Conservation (phyloP, 768 basidiomycete genomes). For the Xerocomellus intermedius region DNA sequence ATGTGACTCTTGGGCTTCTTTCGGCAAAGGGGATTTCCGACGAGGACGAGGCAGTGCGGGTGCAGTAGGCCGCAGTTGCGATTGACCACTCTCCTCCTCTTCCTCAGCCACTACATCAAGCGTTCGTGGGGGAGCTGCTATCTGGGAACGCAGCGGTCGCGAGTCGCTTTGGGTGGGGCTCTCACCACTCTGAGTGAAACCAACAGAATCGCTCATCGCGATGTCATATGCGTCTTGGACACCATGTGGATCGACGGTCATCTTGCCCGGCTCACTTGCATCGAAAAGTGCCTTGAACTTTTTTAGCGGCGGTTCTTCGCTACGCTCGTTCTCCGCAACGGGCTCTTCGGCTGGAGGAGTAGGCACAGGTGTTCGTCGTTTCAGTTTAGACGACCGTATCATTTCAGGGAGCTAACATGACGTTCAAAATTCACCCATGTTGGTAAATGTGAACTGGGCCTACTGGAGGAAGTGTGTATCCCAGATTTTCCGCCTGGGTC, state of each 20-base stretch:
- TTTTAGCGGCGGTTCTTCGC: conserved; percentile 56
- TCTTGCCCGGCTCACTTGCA: conserved; percentile 51
- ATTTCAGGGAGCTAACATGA: conserved; percentile 40
- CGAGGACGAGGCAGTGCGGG: neutral
- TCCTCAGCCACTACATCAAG: conserved; percentile 51
- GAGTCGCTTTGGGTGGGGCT: conserved; percentile 31
- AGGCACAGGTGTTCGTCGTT: conserved; percentile 49
- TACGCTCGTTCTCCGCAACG: conserved; percentile 14
- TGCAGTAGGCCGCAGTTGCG: neutral
- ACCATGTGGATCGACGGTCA: conserved; percentile 26
- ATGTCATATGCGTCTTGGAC: conserved; percentile 11
- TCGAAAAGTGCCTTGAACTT: conserved; percentile 74
- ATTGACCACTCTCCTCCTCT: conserved; percentile 45
- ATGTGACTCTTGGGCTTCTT: neutral
- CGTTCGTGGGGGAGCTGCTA: conserved; percentile 5
- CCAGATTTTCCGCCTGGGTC: conserved; percentile 4
- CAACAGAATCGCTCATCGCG: conserved; percentile 11
- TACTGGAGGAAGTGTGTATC: conserved; percentile 28
- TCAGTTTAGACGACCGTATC: conserved; percentile 43
- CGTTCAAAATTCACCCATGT: neutral
- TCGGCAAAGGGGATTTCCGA: neutral
- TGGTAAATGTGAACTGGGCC: neutral
- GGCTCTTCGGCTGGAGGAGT: conserved; percentile 17
- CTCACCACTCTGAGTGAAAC: conserved; percentile 12
- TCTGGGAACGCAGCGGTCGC: conserved; percentile 8